Percentiles rank a stretch among this genome's conserved stretches.
Conservation (phyloP, 2,329 filamentous ascomycete genomes). For the Apiospora koreana region DNA sequence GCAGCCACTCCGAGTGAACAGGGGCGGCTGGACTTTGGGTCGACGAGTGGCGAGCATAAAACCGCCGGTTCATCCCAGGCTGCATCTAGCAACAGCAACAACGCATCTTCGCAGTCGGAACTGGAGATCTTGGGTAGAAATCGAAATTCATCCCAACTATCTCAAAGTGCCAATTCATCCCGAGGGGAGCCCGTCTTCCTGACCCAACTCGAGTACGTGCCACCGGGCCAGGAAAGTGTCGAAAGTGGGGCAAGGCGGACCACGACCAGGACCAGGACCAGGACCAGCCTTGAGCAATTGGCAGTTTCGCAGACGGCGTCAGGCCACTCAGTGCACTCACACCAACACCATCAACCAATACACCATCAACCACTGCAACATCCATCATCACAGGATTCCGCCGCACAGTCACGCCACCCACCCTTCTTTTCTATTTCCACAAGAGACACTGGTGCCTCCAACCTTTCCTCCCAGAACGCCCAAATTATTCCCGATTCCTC, state of each 20-base stretch:
- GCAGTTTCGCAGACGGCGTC: slow-evolving; percentile 1
- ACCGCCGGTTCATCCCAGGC: slow-evolving; percentile 8
- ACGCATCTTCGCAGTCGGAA: background rate
- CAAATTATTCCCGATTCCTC: slow-evolving; percentile 25
- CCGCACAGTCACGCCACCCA: background rate
- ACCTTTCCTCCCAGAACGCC: slow-evolving; percentile 28
- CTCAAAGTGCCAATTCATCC: background rate
- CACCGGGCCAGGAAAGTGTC: background rate
- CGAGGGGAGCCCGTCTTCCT: background rate
- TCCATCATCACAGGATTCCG: background rate
- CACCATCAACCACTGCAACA: background rate
- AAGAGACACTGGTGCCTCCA: background rate
- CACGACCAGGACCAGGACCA: background rate
- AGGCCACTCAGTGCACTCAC: too few relatives aligned
- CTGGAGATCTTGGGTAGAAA: background rate
- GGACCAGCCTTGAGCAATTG: background rate
- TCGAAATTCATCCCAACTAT: background rate
- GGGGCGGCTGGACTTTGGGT: slow-evolving; percentile 12
- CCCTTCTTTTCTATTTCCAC: background rate
- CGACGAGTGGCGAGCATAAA: slow-evolving; percentile 3
- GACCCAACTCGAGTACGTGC: slow-evolving; percentile 3
- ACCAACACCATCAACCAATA: background rate
- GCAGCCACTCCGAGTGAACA: background rate
- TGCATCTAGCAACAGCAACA: background rate
- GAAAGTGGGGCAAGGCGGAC: slow-evolving; percentile 8